phyloP scores from a whole-genome alignment of 495 filamentous ascomycete species.

The Xylaria castorea region DNA sequence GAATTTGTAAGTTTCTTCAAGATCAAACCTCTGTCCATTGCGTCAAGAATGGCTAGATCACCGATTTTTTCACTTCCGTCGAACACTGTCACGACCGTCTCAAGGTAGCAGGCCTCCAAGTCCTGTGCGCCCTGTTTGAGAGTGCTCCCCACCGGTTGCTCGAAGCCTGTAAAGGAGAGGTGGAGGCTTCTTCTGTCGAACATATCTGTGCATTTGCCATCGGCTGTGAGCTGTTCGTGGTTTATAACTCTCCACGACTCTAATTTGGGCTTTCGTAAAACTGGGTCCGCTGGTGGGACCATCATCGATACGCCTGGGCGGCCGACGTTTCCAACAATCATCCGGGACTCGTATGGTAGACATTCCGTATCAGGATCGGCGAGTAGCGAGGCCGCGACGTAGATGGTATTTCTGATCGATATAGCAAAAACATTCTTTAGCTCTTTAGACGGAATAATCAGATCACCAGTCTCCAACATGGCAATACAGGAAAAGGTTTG shows the following conservation, averaged over 20 bases:
- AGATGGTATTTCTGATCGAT: background rate
- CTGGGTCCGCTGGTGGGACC: background rate
- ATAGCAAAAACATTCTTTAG: background rate
- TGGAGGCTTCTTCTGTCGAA: background rate
- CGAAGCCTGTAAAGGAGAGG: background rate
- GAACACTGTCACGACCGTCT: background rate
- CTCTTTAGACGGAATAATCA: background rate
- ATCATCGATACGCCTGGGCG: slow-evolving; percentile 1
- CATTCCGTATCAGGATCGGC: background rate
- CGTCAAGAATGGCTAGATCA: background rate
- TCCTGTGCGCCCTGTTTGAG: background rate
- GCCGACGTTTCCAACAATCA: background rate
- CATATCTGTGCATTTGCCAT: background rate
- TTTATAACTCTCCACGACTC: background rate
- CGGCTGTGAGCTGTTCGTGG: background rate
- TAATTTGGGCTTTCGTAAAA: background rate
- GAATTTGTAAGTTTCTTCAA: background rate
- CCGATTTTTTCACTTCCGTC: background rate
- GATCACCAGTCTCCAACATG: background rate
- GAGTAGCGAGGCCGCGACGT: background rate
- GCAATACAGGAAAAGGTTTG: background rate
- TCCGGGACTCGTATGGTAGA: background rate
- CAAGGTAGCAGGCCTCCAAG: background rate
- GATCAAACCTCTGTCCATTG: background rate
- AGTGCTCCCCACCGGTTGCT: background rate